phyloP scores from a whole-genome alignment of 192 early-diverging fungal genomes.

The Coemansia sp. region DNA sequence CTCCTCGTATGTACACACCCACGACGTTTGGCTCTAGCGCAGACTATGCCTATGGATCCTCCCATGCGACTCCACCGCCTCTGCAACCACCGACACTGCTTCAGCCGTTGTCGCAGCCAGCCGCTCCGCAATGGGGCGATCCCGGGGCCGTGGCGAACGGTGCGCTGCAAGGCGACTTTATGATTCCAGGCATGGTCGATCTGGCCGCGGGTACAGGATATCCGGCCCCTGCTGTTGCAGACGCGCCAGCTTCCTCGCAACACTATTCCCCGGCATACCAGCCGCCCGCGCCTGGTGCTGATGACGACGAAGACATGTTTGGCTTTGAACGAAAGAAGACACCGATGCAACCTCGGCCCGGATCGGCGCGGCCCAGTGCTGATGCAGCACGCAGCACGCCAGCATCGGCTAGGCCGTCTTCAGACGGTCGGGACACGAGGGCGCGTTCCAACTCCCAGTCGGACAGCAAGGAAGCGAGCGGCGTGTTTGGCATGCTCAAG shows the following conservation, averaged over 20 bases:
- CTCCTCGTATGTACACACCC: slow-evolving; percentile 38
- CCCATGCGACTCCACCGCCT: slow-evolving; percentile 1
- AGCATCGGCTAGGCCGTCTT: slow-evolving; percentile 13
- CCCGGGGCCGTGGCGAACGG: not conserved
- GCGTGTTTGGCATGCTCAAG: slow-evolving; percentile 49
- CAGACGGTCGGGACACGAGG: slow-evolving; percentile 10
- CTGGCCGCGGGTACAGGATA: not conserved
- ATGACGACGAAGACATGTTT: slow-evolving; percentile 51
- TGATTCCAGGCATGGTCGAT: slow-evolving; percentile 10
- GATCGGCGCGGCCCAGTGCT: slow-evolving; percentile 13
- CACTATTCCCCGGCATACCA: not conserved
- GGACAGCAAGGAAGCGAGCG: slow-evolving; percentile 55
- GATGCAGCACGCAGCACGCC: slow-evolving; percentile 22
- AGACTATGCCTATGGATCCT: too few species aligned
- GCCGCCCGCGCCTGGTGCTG: slow-evolving; percentile 4
- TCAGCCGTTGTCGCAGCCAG: too few species aligned
- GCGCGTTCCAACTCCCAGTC: slow-evolving; percentile 14
- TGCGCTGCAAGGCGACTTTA: slow-evolving; percentile 8
- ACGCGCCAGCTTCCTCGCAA: not conserved
- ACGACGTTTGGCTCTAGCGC: not conserved
- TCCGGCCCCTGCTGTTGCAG: not conserved
- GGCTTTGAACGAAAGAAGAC: slow-evolving; percentile 40
- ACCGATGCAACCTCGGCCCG: slow-evolving; percentile 1
- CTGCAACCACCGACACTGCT: not conserved
- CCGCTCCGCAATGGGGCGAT: slow-evolving; percentile 38